A percentile compares a stretch with the other conserved stretches of the same genome.
Evolutionary conservation across 306 rosid genomes (phyloP).

Genomic region (Lablab purpureus): DNA sequence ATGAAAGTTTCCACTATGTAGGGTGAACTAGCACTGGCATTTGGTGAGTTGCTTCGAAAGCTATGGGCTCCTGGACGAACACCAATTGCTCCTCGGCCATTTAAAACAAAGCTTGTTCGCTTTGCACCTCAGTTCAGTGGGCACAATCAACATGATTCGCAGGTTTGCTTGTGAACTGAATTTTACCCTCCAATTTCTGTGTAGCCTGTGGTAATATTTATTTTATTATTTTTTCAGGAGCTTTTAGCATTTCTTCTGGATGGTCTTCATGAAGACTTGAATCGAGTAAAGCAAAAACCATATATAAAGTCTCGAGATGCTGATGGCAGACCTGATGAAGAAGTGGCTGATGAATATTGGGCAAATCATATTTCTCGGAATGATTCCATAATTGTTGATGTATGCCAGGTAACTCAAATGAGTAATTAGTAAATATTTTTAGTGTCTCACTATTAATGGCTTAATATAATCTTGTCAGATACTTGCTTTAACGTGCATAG

Average conservation of each 20-base stretch:
- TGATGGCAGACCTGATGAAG: slow-evolving; percentile 98
- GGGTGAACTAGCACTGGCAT: slow-evolving; percentile 98
- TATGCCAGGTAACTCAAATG: slow-evolving; percentile 84
- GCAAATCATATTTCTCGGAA: slow-evolving; percentile 98
- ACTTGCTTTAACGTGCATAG: slow-evolving; percentile 30
- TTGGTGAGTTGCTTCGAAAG: slow-evolving; percentile 94
- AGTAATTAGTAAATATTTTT: slow-evolving; percentile 8
- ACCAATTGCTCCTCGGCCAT: slow-evolving; percentile 94
- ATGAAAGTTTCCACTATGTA: slow-evolving; percentile 49
- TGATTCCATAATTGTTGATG: slow-evolving; percentile 97
- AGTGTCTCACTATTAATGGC: slow-evolving; percentile 25
- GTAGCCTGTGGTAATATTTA: slow-evolving; percentile 44
- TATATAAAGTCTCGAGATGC: slow-evolving; percentile 95
- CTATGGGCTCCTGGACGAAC: slow-evolving; percentile 98
- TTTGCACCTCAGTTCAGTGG: slow-evolving; percentile 99
- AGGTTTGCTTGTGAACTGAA: slow-evolving; percentile 64
- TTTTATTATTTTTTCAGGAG: slow-evolving; percentile 68
- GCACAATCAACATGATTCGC: slow-evolving; percentile 98
- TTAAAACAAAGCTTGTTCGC: slow-evolving; percentile 93
- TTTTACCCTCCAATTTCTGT: slow-evolving; percentile 23
- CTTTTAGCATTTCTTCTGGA: slow-evolving; percentile 97
- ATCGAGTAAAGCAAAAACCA: slow-evolving; percentile 95
- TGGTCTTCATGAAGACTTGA: slow-evolving; percentile 98
- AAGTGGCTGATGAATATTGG: slow-evolving; percentile 98
- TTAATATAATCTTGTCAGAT: slow-evolving; percentile 32